Percentiles rank a stretch among this genome's conserved stretches.
Evolutionary conservation across 2,329 filamentous ascomycete genomes (phyloP).

Genomic region (Tolypocladium album): DNA sequence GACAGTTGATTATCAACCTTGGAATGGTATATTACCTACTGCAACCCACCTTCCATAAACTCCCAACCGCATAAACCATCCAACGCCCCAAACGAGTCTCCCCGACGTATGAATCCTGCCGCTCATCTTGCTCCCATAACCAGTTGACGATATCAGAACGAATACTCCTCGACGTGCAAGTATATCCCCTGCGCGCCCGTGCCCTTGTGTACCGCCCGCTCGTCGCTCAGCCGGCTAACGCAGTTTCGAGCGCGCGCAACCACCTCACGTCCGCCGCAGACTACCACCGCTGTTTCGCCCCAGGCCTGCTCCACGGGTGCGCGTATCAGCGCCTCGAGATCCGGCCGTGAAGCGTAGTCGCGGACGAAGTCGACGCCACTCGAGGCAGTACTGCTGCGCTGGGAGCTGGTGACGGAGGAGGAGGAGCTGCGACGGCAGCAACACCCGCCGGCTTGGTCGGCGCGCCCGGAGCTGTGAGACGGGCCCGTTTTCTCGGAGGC

Average conservation of each 20-base stretch:
- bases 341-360: slow-evolving; percentile 34
- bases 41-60: neutral
- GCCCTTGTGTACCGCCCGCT: slow-evolving; percentile 53
- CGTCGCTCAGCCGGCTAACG: slow-evolving; percentile 45
- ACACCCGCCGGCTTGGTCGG: neutral
- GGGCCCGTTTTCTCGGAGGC: neutral
- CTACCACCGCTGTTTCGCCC: slow-evolving; percentile 50
- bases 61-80: neutral
- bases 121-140: neutral
- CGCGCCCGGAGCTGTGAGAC: neutral
- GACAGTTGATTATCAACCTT: too few species aligned
- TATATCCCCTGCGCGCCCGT: slow-evolving; percentile 53
- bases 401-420: neutral
- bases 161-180: slow-evolving; percentile 50
- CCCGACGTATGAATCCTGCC: neutral
- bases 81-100: neutral
- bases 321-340: slow-evolving; percentile 41
- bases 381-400: neutral
- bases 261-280: slow-evolving; percentile 46
- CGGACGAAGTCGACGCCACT: slow-evolving; percentile 22
- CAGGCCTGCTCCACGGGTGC: slow-evolving; percentile 44
- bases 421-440: neutral
- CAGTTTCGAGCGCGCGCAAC: slow-evolving; percentile 43
- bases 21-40: neutral
- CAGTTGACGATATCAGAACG: slow-evolving; percentile 26